Percentiles rank a stretch among this genome's conserved stretches.
Conservation (phyloP, 257 asterid species). For the Solanum ossicruentum region DNA sequence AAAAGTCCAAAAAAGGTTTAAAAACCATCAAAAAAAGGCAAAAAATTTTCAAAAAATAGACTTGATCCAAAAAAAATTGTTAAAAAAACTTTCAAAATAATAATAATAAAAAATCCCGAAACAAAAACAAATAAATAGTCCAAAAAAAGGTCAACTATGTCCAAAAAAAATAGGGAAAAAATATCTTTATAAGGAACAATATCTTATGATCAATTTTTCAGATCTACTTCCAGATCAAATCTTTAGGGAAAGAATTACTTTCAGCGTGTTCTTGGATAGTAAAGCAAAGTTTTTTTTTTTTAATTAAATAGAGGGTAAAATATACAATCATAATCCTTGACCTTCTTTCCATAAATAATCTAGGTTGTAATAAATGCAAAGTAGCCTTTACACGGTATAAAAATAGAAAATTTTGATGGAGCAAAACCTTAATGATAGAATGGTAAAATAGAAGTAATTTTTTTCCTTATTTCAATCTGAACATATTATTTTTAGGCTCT, state of each 20-base stretch:
- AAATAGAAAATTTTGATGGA: background rate
- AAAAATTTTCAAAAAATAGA: no score
- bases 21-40: no score
- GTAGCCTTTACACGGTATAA: background rate
- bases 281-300: background rate
- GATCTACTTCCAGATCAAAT: background rate
- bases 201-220: background rate
- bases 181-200: background rate
- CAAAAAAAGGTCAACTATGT: no score
- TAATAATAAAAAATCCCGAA: no score
- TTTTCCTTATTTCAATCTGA: background rate
- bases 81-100: no score
- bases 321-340: background rate
- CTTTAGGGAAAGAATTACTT: background rate
- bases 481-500: background rate
- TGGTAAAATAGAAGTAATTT: background rate
- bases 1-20: no score
- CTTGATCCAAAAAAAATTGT: no score
- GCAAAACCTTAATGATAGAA: background rate
- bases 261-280: background rate
- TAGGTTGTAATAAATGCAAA: background rate
- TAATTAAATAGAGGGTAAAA: background rate
- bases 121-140: no score
- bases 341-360: background rate
- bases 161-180: background rate